A percentile compares a stretch with the other conserved stretches of the same genome.
Evolutionary conservation across 1,284 basidiomycete species (phyloP).

Genomic region (Trichosporon faecale): DNA sequence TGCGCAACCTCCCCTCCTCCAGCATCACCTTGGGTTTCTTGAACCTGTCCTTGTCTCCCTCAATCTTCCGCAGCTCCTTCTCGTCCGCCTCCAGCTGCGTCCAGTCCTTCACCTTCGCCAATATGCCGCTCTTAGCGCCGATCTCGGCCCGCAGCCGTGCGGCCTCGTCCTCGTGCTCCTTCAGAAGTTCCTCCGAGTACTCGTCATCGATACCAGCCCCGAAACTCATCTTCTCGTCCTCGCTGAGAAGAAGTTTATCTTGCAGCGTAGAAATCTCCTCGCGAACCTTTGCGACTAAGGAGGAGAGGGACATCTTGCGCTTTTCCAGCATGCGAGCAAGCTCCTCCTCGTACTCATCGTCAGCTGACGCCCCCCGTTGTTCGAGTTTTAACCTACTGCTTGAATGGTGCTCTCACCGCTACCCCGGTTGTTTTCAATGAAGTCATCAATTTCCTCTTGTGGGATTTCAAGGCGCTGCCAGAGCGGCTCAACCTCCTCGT

Average conservation of each 20-base stretch:
- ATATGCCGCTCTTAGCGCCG: conserved; percentile 68
- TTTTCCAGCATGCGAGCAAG: conserved; percentile 84
- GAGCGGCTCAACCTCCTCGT: conserved; percentile 48
- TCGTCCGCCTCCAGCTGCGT: conserved; percentile 87
- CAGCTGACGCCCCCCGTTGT: neutral
- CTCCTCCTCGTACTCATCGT: conserved; percentile 72
- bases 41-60: conserved; percentile 49
- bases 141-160: conserved; percentile 74
- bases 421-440: conserved; percentile 49
- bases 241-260: conserved; percentile 80
- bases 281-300: conserved; percentile 78
- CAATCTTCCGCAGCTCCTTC: conserved; percentile 67
- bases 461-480: conserved; percentile 45
- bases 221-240: conserved; percentile 77
- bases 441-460: conserved; percentile 45
- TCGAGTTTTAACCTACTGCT: conserved; percentile 30
- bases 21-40: conserved; percentile 63
- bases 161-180: conserved; percentile 84
- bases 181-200: conserved; percentile 80
- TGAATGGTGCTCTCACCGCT: conserved; percentile 41
- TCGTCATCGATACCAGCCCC: conserved; percentile 78
- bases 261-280: conserved; percentile 77
- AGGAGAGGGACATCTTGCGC: conserved; percentile 80
- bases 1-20: conserved; percentile 95
- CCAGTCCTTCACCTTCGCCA: conserved; percentile 80